These are phyloP conservation scores for Rhodotorula toruloides DNA, from an alignment of 768 basidiomycete species.

Conservation along the genomic window DNA sequence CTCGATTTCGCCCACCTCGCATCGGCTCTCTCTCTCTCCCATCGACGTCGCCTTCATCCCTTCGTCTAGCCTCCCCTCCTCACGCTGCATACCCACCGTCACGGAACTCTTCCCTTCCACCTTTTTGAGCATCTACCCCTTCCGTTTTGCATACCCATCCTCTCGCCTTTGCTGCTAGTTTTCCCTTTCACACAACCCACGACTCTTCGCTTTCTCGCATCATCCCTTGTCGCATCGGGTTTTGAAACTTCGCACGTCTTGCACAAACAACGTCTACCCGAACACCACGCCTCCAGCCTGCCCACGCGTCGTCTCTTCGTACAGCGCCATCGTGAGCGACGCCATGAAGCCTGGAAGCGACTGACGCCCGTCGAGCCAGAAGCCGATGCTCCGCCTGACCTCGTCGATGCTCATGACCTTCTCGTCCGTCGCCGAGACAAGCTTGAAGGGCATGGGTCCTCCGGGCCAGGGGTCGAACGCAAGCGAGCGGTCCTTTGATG, in stretches of 20 bases:
- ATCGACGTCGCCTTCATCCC: background rate
- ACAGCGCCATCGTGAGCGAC: slow-evolving; percentile 32
- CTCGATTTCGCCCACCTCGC: background rate
- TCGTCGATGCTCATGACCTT: slow-evolving; percentile 58
- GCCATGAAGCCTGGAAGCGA: slow-evolving; percentile 42
- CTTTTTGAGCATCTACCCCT: too few species aligned
- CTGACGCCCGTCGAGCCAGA: slow-evolving; percentile 38
- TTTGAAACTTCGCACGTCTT: background rate
- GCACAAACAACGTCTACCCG: background rate
- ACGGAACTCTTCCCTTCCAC: background rate
- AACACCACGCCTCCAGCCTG: background rate
- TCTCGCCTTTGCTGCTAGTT: background rate
- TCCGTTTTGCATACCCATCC: background rate
- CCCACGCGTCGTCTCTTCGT: slow-evolving; percentile 13
- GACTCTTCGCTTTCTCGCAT: too few species aligned
- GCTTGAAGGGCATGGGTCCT: slow-evolving; percentile 35
- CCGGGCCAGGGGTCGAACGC: slow-evolving; percentile 55
- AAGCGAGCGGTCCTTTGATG: slow-evolving; percentile 54
- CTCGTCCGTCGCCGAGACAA: slow-evolving; percentile 37
- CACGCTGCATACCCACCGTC: background rate
- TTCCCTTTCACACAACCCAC: too few species aligned
- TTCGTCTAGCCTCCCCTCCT: background rate
- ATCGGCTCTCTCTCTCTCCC: background rate
- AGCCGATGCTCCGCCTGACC: slow-evolving; percentile 67
- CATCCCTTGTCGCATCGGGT: too few species aligned